Conservation (phyloP, 2,329 filamentous ascomycete genomes). For the Geoglossum cookeanum region DNA sequence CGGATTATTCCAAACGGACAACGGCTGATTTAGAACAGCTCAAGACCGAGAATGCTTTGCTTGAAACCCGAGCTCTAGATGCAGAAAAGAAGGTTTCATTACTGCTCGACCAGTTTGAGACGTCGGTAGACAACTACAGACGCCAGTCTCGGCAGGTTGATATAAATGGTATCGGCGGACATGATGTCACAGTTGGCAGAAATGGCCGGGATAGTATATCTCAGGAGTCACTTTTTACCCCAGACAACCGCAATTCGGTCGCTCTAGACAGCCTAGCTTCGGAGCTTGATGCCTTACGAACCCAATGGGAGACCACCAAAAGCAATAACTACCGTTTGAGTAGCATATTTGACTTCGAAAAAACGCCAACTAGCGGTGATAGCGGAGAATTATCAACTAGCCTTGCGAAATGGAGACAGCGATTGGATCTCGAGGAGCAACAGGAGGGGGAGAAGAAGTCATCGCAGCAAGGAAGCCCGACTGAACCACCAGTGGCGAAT, state of each 20-base stretch:
- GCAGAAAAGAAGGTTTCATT: conserved; percentile 87
- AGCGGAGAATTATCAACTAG: conserved; percentile 28
- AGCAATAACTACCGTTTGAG: conserved; percentile 77
- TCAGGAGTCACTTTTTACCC: conserved; percentile 1
- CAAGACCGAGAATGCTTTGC: conserved; percentile 58
- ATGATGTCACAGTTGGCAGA: conserved; percentile 26
- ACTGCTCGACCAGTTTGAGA: conserved; percentile 84
- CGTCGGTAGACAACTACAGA: conserved; percentile 84
- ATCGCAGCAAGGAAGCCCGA: neutral
- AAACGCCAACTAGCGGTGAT: conserved; percentile 19
- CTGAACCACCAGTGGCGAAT: neutral
- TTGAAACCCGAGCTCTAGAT: conserved; percentile 71
- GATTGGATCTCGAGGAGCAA: conserved; percentile 42
- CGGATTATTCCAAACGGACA: conserved; percentile 31
- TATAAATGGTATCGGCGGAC: conserved; percentile 22
- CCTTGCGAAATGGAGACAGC: conserved; percentile 61
- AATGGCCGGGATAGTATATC: conserved; percentile 5
- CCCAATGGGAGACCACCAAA: conserved; percentile 89
- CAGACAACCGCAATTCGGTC: conserved; percentile 38
- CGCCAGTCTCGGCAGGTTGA: conserved; percentile 39
- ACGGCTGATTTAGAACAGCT: conserved; percentile 60
- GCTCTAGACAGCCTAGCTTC: conserved; percentile 81
- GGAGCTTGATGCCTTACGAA: conserved; percentile 77
- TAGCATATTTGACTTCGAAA: conserved; percentile 75
- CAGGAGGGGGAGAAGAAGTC: neutral